Evolutionary conservation across 257 asterid genomes (phyloP).

Genomic region (Nicotiana tabacum): DNA sequence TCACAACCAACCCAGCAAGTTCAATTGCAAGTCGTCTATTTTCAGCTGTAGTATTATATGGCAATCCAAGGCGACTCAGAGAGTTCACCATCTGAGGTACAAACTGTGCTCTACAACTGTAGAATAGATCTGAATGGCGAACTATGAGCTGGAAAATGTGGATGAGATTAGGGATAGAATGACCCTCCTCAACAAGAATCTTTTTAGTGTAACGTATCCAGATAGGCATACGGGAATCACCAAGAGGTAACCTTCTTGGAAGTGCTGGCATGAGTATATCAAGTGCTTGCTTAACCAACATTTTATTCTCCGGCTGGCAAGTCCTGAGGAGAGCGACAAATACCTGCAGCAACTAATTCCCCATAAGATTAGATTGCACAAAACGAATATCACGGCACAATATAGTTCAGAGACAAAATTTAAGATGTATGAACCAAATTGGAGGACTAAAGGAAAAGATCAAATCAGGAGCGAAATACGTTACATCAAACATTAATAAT

Average conservation of each 20-base stretch:
- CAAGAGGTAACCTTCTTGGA: constrained; percentile 96
- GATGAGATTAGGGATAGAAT: constrained; percentile 93
- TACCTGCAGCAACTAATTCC: constrained; percentile 50
- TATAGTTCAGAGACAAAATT: neutral
- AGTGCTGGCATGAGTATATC: constrained; percentile 99
- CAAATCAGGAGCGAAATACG: neutral
- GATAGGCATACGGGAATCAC: constrained; percentile 98
- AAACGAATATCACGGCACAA: neutral
- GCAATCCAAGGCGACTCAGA: constrained; percentile 97
- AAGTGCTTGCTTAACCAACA: constrained; percentile 97
- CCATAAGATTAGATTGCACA: constrained; percentile 6
- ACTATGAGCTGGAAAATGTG: constrained; percentile 99
- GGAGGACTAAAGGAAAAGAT: neutral
- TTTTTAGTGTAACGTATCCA: constrained; percentile 99
- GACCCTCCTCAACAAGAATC: constrained; percentile 98
- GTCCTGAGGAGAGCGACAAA: constrained; percentile 97
- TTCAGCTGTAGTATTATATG: constrained; percentile 89
- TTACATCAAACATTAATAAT: neutral
- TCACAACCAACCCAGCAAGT: constrained; percentile 99
- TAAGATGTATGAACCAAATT: neutral
- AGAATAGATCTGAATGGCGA: constrained; percentile 97
- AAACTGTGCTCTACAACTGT: constrained; percentile 99
- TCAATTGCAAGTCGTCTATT: constrained; percentile 99
- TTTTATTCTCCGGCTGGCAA: constrained; percentile 96
- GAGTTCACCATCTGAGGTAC: constrained; percentile 99